Percentiles rank a stretch among this genome's conserved stretches.
phyloP scores from a whole-genome alignment of 2,329 filamentous ascomycete species.

The Pseudogymnoascus sp. region DNA sequence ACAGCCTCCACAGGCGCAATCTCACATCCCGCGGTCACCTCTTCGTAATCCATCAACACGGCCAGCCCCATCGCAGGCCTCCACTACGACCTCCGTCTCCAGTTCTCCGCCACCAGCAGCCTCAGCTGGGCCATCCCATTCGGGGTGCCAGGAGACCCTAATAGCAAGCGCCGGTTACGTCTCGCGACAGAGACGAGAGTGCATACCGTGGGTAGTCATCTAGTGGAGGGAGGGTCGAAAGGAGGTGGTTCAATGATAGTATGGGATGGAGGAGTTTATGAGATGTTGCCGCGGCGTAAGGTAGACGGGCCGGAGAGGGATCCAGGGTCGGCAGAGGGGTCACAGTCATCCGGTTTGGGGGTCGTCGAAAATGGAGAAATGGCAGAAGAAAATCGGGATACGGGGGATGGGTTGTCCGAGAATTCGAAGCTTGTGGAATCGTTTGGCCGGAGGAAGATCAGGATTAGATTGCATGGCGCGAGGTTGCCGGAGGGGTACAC shows the following conservation, averaged over 20 bases:
- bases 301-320: constrained; percentile 29
- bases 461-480: constrained; percentile 47
- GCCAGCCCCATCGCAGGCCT: constrained; percentile 63
- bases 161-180: constrained; percentile 46
- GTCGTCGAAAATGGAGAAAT: constrained; percentile 26
- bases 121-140: constrained; percentile 51
- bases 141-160: constrained; percentile 52
- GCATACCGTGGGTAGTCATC: constrained; percentile 55
- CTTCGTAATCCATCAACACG: constrained; percentile 68
- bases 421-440: constrained; percentile 44
- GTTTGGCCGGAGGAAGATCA: constrained; percentile 51
- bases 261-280: constrained; percentile 57
- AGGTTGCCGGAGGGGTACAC: constrained; percentile 49
- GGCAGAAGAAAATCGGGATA: constrained; percentile 17
- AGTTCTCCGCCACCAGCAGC: constrained; percentile 57
- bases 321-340: constrained; percentile 28
- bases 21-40: constrained; percentile 37
- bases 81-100: constrained; percentile 64
- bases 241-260: constrained; percentile 53
- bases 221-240: constrained; percentile 50
- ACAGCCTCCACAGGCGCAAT: background rate
- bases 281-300: constrained; percentile 40
- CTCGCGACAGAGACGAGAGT: constrained; percentile 58
- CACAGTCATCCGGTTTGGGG: background rate
- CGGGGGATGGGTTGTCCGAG: constrained; percentile 28